Base-by-base conservation (phyloP, 805 yeast species). In the Clavispora carvajalis region DNA sequence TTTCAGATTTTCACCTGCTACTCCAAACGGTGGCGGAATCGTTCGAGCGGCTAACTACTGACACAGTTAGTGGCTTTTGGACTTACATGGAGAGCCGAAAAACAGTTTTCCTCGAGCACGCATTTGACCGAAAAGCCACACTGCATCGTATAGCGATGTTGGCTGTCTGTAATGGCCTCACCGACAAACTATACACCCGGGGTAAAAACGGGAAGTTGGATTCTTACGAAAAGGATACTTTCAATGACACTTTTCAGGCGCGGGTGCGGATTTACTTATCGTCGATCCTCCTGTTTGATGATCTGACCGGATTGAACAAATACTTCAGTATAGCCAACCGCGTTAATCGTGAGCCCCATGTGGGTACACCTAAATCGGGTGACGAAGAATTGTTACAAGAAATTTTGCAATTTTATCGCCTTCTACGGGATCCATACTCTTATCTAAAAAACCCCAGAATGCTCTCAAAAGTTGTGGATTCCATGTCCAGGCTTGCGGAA, bases 271-370 rank as follows among this genome's bases (percentile, higher is more conserved):
- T 47, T 2, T 68, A 67, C 38, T 51, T 67, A 17, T 51, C 69
- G 15, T 57, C 55, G 23, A 39, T 66, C 12, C 57, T 69, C 36
- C 50, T 58, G 12, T 54, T 67, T 30, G 74, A 69, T 36, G 74
- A 69, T 42, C 68, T 65, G 47, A 69, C 74, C 3, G 74, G 74
- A 1, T 56, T 69, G 39, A 69, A 69, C 48, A 66, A 66, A 51
- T 63, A 63, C 44, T 67, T 66, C 41, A 47, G 55, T 18, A 34
- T 52, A 1, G 59, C 73, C 10, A 58, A 60, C 36, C 47, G 67
- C 30, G 48, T 41, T 10, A 46, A 49, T 7, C 49, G 54, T 8
- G 63, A 60, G 34, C 51, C 60, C 22, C 41, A 49, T 1, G 48
- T 56, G 19, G 47, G 46, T 15, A 45, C 38, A 17, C 45, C 54